phyloP scores from a whole-genome alignment of 768 basidiomycete species.

The Rhodotorula graminis region DNA sequence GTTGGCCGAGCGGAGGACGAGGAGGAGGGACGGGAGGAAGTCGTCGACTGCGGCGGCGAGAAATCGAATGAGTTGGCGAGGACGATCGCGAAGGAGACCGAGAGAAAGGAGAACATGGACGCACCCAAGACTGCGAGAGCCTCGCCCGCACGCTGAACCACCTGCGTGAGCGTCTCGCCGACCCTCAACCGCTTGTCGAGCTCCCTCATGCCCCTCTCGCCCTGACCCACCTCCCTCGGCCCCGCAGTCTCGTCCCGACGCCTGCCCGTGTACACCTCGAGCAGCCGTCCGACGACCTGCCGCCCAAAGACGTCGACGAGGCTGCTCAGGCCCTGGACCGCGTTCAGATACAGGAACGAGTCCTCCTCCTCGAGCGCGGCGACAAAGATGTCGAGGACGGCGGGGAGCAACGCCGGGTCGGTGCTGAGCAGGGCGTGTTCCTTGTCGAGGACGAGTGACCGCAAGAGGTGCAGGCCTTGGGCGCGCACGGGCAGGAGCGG shows the following conservation, averaged over 20 bases:
- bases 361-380: conserved; percentile 83
- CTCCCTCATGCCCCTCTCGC: conserved; percentile 51
- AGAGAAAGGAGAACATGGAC: conserved; percentile 26
- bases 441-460: conserved; percentile 58
- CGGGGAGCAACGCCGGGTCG: conserved; percentile 67
- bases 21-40: conserved; percentile 67
- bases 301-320: conserved; percentile 74
- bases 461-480: conserved; percentile 77
- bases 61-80: background rate
- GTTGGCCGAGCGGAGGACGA: conserved; percentile 57
- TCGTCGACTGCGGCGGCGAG: conserved; percentile 53
- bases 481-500: conserved; percentile 88
- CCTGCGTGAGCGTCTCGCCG: conserved; percentile 77
- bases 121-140: conserved; percentile 66
- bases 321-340: conserved; percentile 79
- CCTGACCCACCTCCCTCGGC: conserved; percentile 49
- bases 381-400: conserved; percentile 79
- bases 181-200: conserved; percentile 69
- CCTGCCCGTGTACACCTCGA: conserved; percentile 60
- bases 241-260: conserved; percentile 52
- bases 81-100: too few species aligned
- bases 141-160: conserved; percentile 68
- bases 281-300: conserved; percentile 63
- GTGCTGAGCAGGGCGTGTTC: conserved; percentile 32
- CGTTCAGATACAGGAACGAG: conserved; percentile 90